Evolutionary conservation across 768 basidiomycete species (phyloP).

Genomic region (Saitozyma podzolica): DNA sequence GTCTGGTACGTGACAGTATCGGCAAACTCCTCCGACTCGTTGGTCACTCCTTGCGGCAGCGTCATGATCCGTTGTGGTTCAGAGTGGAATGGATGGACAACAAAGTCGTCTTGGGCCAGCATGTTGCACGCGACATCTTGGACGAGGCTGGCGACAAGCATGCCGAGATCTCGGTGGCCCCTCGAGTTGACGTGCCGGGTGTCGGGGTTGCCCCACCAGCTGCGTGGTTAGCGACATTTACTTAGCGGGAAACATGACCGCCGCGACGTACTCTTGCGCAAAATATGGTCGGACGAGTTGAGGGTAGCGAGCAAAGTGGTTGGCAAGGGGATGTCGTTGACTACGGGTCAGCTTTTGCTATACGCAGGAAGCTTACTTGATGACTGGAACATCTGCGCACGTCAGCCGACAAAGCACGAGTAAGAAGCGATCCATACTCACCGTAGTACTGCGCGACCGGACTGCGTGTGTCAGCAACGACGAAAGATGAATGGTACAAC

Average conservation of each 20-base stretch:
- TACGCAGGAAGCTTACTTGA: constrained; percentile 28
- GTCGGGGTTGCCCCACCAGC: constrained; percentile 50
- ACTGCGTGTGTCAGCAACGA: constrained; percentile 11
- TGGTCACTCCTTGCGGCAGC: background rate
- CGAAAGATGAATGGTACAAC: too few species aligned
- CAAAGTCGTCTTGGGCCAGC: constrained; percentile 27
- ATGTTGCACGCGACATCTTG: constrained; percentile 43
- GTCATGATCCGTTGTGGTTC: background rate
- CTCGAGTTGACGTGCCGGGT: constrained; percentile 46
- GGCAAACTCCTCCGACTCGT: background rate
- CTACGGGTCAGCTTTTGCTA: constrained; percentile 14
- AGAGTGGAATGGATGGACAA: constrained; percentile 7
- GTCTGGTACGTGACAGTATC: constrained; percentile 9
- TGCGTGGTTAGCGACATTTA: constrained; percentile 9
- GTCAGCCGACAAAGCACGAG: constrained; percentile 1
- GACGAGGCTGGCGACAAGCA: constrained; percentile 40
- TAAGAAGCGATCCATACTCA: constrained; percentile 10
- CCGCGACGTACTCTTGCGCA: constrained; percentile 32
- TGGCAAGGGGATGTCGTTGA: constrained; percentile 44
- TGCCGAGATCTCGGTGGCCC: constrained; percentile 48
- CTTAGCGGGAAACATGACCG: constrained; percentile 3
- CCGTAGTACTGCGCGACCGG: constrained; percentile 51
- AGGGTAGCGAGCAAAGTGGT: constrained; percentile 47
- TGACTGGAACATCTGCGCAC: constrained; percentile 44
- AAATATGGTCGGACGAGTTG: constrained; percentile 48